These are phyloP conservation scores for Chamaecyparis obtusa DNA, from an alignment of 75 land plant genomes.

Conservation along the genomic window DNA sequence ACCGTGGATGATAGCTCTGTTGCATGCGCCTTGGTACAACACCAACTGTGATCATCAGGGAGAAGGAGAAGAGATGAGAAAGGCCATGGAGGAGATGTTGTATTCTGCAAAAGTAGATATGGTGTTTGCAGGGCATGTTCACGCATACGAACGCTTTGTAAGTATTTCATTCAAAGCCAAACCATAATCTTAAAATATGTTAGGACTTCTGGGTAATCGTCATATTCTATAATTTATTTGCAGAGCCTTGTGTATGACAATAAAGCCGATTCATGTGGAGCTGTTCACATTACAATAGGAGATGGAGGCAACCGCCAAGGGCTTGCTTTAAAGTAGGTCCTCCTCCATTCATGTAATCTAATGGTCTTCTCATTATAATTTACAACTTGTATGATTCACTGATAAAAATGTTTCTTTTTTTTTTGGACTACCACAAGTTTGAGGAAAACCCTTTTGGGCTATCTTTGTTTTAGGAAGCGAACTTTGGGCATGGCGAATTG, in stretches of 20 bases:
- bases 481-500: constrained; percentile 26
- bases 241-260: constrained; percentile 66
- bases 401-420: too few species aligned
- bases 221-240: background rate
- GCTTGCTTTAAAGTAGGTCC: constrained; percentile 65
- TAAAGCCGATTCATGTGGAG: constrained; percentile 65
- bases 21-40: constrained; percentile 66
- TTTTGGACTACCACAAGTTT: background rate
- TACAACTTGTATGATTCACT: too few species aligned
- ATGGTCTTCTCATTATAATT: too few species aligned
- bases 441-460: background rate
- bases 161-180: background rate
- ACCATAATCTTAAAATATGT: background rate
- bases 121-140: constrained; percentile 49
- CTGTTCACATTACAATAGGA: constrained; percentile 84
- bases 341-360: too few species aligned
- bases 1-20: constrained; percentile 43
- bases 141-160: constrained; percentile 58
- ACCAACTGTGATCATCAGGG: constrained; percentile 41
- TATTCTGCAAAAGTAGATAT: constrained; percentile 30
- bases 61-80: constrained; percentile 53
- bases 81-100: constrained; percentile 30
- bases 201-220: background rate
- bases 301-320: constrained; percentile 96
- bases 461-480: constrained; percentile 25